Conservation (phyloP, 2,329 filamentous ascomycete species). For the Botrytis hyacinthi region DNA sequence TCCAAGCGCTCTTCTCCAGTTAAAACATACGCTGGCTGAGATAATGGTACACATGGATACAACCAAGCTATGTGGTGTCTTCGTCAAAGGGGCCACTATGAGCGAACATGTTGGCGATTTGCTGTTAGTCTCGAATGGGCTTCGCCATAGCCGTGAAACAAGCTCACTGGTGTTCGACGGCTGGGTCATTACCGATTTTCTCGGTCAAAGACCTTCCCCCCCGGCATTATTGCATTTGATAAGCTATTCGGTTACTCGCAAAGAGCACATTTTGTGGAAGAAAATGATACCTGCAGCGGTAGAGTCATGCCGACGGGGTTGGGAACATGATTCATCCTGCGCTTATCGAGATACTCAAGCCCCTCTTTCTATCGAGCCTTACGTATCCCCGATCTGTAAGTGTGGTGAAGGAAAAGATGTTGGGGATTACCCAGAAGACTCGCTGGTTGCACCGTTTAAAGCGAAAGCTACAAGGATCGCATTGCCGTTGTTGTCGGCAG, state of each 20-base stretch:
- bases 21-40: not conserved
- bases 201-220: not conserved
- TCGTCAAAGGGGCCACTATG: not conserved
- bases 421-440: not conserved
- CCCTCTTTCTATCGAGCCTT: not conserved
- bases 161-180: not conserved
- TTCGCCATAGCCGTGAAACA: not conserved
- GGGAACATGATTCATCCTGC: not conserved
- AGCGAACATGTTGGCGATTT: not conserved
- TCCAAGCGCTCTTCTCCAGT: not conserved
- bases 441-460: not conserved
- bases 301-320: slow-evolving; percentile 3
- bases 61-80: not conserved
- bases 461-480: not conserved
- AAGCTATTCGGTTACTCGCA: not conserved
- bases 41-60: not conserved
- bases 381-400: not conserved
- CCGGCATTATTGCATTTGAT: not conserved
- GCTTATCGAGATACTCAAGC: not conserved
- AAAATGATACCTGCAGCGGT: not conserved
- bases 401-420: slow-evolving; percentile 10
- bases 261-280: not conserved
- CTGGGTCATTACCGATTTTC: not conserved
- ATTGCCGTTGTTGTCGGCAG: slow-evolving; percentile 5
- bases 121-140: not conserved